phyloP scores from a whole-genome alignment of 2,329 filamentous ascomycete species.

The Hymenoscyphus scutula region DNA sequence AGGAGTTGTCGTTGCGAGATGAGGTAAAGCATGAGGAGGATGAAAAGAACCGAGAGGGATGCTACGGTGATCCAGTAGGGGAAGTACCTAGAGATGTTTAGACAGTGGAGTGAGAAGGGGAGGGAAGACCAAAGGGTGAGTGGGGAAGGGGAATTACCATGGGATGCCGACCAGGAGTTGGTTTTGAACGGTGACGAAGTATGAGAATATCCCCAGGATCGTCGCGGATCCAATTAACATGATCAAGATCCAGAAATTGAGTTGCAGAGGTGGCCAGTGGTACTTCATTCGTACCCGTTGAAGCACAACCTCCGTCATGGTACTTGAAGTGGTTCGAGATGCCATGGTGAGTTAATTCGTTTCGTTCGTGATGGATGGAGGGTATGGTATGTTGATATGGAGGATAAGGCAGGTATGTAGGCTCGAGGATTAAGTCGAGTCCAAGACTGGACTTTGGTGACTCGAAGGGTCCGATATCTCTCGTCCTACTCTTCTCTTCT shows the following conservation, averaged over 20 bases:
- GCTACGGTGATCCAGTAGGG: slow-evolving; percentile 61
- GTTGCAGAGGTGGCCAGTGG: slow-evolving; percentile 66
- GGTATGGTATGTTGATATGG: background rate
- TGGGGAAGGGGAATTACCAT: slow-evolving; percentile 49
- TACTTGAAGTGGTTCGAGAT: slow-evolving; percentile 24
- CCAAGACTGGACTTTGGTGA: background rate
- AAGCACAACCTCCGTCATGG: slow-evolving; percentile 29
- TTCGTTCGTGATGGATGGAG: background rate
- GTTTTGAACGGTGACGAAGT: slow-evolving; percentile 58
- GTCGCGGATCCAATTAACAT: slow-evolving; percentile 59
- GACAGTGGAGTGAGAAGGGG: slow-evolving; percentile 3
- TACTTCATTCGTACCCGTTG: slow-evolving; percentile 43
- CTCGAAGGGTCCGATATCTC: background rate
- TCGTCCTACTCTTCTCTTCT: background rate
- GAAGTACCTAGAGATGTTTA: slow-evolving; percentile 55
- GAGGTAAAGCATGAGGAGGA: slow-evolving; percentile 61
- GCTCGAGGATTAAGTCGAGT: background rate
- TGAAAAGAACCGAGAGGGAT: slow-evolving; percentile 62
- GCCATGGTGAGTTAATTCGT: slow-evolving; percentile 25
- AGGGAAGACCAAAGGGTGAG: background rate
- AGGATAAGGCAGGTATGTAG: background rate
- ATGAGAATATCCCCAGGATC: slow-evolving; percentile 60
- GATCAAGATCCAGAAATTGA: slow-evolving; percentile 66
- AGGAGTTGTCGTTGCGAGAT: slow-evolving; percentile 60
- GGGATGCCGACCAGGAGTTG: slow-evolving; percentile 54